A percentile compares a stretch with the other conserved stretches of the same genome.
These are phyloP conservation scores for Wallacemonas sp. DNA, from an alignment of 208 protist genomes.

Conservation along the genomic window DNA sequence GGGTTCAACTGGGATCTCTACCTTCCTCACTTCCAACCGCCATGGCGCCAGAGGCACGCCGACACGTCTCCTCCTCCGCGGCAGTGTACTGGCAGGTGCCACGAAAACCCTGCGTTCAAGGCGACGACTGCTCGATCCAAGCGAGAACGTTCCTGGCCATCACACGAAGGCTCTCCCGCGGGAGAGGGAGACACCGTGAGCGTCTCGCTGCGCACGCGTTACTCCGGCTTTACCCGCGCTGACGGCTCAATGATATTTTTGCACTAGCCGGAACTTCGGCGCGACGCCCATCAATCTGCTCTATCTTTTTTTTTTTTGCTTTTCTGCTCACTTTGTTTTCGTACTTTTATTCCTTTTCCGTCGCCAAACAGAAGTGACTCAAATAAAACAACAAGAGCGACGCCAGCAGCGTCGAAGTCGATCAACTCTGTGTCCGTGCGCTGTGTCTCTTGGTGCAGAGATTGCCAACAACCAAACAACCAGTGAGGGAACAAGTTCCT, in stretches of 20 bases:
- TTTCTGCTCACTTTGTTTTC: not conserved
- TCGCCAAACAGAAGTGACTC: not conserved
- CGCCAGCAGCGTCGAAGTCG: no score
- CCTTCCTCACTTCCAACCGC: slow-evolving; percentile 8
- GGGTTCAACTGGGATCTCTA: not conserved
- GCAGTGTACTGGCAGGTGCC: no score
- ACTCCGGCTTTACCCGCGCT: slow-evolving; percentile 8
- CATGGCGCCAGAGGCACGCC: slow-evolving; percentile 3
- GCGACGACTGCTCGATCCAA: no score
- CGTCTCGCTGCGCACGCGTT: not conserved
- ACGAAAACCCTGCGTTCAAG: no score
- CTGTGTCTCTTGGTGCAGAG: no score
- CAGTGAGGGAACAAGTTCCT: no score
- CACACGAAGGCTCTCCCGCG: no score
- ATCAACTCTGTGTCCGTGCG: no score
- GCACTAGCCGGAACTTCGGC: not conserved
- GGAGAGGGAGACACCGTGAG: not conserved
- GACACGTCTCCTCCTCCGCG: no score
- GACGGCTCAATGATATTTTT: slow-evolving; percentile 9
- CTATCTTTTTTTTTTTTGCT: not conserved
- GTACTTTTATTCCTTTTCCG: not conserved
- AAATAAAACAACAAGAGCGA: not conserved
- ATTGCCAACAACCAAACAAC: no score
- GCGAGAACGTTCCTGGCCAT: no score
- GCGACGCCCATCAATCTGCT: no score